Evolutionary conservation across 148 eudicot genomes (phyloP), one percentile per base, ranked within the genome.

Genomic region (Cornus controversa): DNA sequence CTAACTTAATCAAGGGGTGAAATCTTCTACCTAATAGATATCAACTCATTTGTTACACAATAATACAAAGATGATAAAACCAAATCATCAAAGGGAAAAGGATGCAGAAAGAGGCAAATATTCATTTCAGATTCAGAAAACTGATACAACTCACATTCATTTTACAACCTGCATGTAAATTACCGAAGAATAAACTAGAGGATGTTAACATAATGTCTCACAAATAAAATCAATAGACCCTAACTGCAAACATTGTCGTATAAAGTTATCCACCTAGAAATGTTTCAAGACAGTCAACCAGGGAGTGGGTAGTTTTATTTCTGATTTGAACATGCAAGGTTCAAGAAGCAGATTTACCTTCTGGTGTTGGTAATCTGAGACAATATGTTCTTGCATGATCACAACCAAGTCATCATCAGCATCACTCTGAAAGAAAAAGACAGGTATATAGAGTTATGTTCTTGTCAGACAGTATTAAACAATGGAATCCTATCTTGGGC

Each of bases 311-410:
- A 15, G n/a, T 23, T 29, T 74, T 60, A 36, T 34, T 74, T 74
- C 3, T 24, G 77, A 24, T 36, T 14, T 63, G 25, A 74, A 34
- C 53, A 15, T 14, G 40, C 69, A 72, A 64, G n/a, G 25, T 68
- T 60, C 69, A 82, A 66, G 60, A 78, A 70, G 79, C 45, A 71
- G 71, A 73, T 50, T 11, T 80, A 96, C 99, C 97, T 96, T 92
- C 79, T 90, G 89, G 72, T 87, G 83, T 77, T 89, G 84, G 74
- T 92, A 90, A 84, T 89, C 90, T 80, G 87, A 88, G 67, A 90
- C 79, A 64, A 96, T 85, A 68, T 86, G 92, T 78, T 90, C 83
- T 82, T 88, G 89, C 78, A 96, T 85, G 89, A 89, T 80, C 74
- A 68, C 72, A 20, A 84, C 82, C 69, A 88, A 89, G 70, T 87